A percentile compares a stretch with the other conserved stretches of the same genome.
phyloP scores from a whole-genome alignment of 108 stramenopile genomes.

The Thalassiosira profunda region DNA sequence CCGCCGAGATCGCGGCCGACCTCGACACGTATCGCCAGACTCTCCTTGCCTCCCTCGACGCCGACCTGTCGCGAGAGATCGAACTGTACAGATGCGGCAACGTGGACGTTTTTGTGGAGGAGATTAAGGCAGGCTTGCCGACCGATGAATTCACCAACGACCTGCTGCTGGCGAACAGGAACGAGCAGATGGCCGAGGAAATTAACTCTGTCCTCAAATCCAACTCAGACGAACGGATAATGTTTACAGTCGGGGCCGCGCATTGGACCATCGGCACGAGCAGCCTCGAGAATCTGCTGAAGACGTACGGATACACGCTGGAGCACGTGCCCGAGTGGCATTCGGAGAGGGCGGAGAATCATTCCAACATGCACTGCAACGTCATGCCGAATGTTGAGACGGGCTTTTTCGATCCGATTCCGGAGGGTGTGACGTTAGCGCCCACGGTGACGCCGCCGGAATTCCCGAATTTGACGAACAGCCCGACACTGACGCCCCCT shows the following conservation, averaged over 20 bases:
- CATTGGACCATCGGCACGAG: conserved; percentile 20
- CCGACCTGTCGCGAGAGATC: not conserved
- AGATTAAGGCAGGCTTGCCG: not conserved
- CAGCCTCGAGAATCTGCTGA: conserved; percentile 6
- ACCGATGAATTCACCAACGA: not conserved
- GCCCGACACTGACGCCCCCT: too few relatives aligned
- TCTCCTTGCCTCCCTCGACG: not conserved
- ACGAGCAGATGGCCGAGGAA: conserved; percentile 26
- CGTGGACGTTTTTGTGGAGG: not conserved
- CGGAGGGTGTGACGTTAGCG: too few relatives aligned
- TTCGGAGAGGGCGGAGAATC: conserved; percentile 2
- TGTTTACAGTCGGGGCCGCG: conserved; percentile 19
- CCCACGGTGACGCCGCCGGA: too few relatives aligned
- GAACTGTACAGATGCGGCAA: not conserved
- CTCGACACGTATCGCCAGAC: too few relatives aligned
- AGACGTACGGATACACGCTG: conserved; percentile 22
- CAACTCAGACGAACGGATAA: conserved; percentile 3
- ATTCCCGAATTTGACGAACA: too few relatives aligned
- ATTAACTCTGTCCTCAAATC: conserved; percentile 12
- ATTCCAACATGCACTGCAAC: conserved; percentile 13
- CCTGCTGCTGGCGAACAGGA: not conserved
- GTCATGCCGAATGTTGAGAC: not conserved
- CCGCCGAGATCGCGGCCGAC: not conserved
- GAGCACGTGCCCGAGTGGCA: conserved; percentile 17
- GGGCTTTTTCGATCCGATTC: not conserved